Evolutionary conservation across 2,329 filamentous ascomycete genomes (phyloP).

Genomic region (Fusarium tjaetaba): DNA sequence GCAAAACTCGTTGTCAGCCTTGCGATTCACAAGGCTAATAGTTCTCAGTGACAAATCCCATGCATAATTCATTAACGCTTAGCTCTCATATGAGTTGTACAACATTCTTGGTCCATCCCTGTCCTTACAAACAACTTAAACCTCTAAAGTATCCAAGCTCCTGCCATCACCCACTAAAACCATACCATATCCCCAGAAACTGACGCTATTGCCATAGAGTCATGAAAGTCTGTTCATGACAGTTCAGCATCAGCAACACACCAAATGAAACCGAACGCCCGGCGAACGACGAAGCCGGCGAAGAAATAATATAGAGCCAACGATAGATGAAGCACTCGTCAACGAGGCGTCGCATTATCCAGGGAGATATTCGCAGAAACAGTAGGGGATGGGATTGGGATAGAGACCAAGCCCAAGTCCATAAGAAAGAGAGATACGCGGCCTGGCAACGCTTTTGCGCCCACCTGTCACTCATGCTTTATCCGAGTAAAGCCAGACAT

Average conservation of each 20-base stretch:
- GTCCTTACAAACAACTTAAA: too few species aligned
- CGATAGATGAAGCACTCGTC: not conserved
- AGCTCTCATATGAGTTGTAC: not conserved
- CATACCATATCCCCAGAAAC: rapidly evolving
- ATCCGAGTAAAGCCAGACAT: not conserved
- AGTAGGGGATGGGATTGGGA: too few species aligned
- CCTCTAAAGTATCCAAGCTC: not conserved
- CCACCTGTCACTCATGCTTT: not conserved
- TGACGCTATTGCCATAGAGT: rapidly evolving
- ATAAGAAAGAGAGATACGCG: rapidly evolving
- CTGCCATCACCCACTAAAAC: not conserved
- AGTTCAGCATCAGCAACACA: not conserved
- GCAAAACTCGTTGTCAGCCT: too few species aligned
- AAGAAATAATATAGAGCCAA: not conserved
- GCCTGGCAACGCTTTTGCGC: rapidly evolving
- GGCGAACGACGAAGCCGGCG: not conserved
- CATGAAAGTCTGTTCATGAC: rapidly evolving
- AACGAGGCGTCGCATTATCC: not conserved
- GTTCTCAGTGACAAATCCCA: too few species aligned
- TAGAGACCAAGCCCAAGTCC: too few species aligned
- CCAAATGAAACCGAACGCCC: not conserved
- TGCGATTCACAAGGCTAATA: too few species aligned
- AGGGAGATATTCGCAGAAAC: not conserved
- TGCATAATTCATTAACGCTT: too few species aligned
- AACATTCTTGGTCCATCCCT: too few species aligned